phyloP scores from a whole-genome alignment of 2,329 filamentous ascomycete species.

The Madurella mycetomatis region DNA sequence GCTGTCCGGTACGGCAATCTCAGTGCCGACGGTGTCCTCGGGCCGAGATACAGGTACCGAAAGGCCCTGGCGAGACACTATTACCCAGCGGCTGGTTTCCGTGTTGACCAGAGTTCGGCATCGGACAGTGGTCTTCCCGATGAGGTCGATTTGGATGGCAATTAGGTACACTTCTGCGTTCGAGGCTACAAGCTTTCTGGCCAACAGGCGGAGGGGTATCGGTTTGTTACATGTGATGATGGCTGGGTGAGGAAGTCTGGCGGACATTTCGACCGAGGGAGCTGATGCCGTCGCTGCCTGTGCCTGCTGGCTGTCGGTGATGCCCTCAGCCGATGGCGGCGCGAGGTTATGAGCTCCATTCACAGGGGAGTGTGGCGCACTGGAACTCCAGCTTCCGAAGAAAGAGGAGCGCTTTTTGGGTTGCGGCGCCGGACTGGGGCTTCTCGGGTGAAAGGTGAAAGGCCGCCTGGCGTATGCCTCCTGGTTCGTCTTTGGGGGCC shows the following conservation, averaged over 20 bases:
- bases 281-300: slow-evolving; percentile 37
- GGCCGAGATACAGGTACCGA: slow-evolving; percentile 63
- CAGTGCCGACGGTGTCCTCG: slow-evolving; percentile 55
- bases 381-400: slow-evolving; percentile 21
- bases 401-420: slow-evolving; percentile 49
- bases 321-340: background rate
- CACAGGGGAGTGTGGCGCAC: slow-evolving; percentile 6
- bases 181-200: slow-evolving; percentile 69
- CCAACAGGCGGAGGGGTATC: slow-evolving; percentile 72
- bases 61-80: slow-evolving; percentile 68
- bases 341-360: background rate
- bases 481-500: slow-evolving; percentile 60
- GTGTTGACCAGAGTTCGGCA: slow-evolving; percentile 69
- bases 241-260: slow-evolving; percentile 78
- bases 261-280: slow-evolving; percentile 71
- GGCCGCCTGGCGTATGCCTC: slow-evolving; percentile 81
- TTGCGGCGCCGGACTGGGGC: slow-evolving; percentile 26
- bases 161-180: slow-evolving; percentile 69
- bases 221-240: slow-evolving; percentile 87
- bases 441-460: slow-evolving; percentile 50
- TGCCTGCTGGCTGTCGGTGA: slow-evolving; percentile 18
- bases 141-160: slow-evolving; percentile 74
- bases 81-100: slow-evolving; percentile 70
- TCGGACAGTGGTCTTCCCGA: slow-evolving; percentile 73
- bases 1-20: slow-evolving; percentile 63